Evolutionary conservation across 305 asterid species (phyloP).

Genomic region (Withania somnifera): DNA sequence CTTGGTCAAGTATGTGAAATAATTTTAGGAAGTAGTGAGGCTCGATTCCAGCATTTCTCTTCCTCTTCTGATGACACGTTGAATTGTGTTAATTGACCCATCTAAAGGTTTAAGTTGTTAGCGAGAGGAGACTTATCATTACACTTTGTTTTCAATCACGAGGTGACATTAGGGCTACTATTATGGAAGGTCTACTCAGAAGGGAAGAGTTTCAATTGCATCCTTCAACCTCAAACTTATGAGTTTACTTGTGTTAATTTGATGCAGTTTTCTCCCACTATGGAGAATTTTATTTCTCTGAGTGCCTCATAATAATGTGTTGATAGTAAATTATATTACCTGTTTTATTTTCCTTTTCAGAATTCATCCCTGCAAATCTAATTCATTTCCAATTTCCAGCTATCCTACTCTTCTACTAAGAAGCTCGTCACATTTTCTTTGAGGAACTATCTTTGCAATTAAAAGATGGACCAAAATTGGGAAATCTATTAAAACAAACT

Average conservation of each 20-base stretch:
- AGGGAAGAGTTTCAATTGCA: background rate
- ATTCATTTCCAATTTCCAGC: background rate
- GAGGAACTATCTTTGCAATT: background rate
- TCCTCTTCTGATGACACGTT: background rate
- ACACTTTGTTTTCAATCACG: background rate
- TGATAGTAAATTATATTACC: background rate
- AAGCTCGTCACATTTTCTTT: background rate
- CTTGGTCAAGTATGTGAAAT: background rate
- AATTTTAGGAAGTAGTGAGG: background rate
- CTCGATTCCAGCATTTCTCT: background rate
- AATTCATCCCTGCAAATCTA: background rate
- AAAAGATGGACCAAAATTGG: too few relatives aligned
- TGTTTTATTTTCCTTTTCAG: background rate
- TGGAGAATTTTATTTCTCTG: background rate
- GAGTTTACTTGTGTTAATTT: background rate
- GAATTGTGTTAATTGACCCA: background rate
- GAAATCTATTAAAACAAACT: too few relatives aligned
- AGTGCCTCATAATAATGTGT: background rate
- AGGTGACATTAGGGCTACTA: background rate
- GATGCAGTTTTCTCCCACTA: background rate
- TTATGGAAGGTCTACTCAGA: background rate
- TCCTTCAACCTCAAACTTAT: background rate
- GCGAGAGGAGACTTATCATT: background rate
- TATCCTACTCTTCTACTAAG: background rate
- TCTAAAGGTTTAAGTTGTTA: background rate